phyloP scores from a whole-genome alignment of 257 asterid genomes.

The Forsythia suspensa region DNA sequence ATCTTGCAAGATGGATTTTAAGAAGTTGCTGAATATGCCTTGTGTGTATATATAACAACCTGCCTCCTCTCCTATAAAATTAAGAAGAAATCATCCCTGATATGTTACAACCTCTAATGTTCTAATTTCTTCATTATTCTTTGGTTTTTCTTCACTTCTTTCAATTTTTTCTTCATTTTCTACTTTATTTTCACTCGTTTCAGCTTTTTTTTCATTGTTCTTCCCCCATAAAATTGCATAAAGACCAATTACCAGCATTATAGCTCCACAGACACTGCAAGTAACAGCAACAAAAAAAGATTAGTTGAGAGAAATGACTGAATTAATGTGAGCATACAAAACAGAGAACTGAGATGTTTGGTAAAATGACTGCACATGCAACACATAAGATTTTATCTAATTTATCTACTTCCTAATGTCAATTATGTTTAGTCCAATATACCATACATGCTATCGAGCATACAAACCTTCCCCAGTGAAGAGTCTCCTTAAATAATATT shows the following conservation, averaged over 20 bases:
- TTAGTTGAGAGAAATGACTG: background rate
- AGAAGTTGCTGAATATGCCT: too few species aligned
- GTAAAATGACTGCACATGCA: too few species aligned
- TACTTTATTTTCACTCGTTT: background rate
- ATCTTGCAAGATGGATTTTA: too few species aligned
- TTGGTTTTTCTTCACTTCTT: background rate
- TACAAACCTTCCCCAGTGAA: slow-evolving; percentile 56
- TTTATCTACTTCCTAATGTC: too few species aligned
- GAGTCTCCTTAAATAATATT: slow-evolving; percentile 50
- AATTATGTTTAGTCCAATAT: too few species aligned
- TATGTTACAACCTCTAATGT: background rate
- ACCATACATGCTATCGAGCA: too few species aligned
- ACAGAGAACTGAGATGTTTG: too few species aligned
- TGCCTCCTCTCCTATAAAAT: background rate
- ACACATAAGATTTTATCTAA: too few species aligned
- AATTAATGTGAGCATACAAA: too few species aligned
- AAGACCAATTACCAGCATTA: slow-evolving; percentile 38
- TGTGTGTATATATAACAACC: too few species aligned
- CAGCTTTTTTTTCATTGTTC: slow-evolving; percentile 25
- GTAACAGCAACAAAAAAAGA: background rate
- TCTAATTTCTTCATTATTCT: background rate
- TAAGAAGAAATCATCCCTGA: background rate
- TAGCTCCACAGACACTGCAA: slow-evolving; percentile 38
- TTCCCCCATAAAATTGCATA: slow-evolving; percentile 48
- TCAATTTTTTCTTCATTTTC: background rate